Base-by-base conservation (phyloP, 2,329 filamentous ascomycete genomes). In the Trichoderma oligosporum region DNA sequence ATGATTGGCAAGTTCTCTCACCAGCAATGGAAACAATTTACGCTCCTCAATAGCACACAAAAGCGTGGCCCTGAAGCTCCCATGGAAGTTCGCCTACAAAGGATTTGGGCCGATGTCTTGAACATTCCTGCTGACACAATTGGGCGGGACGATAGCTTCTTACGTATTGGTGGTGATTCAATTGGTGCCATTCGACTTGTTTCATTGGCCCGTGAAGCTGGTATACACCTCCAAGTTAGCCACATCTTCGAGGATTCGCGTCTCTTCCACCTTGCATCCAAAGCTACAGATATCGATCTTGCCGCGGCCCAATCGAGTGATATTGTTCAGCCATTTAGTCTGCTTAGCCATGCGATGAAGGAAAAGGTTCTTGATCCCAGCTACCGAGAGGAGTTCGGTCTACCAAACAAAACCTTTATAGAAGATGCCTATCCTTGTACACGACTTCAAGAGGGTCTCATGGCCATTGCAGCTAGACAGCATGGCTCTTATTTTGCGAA, bases 41-140 rank as follows among this genome's bases (percentile, higher is more conserved):
- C 64, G 3, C 61, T 66, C 4, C 65, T 68, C 44, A 47, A 66
- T n/a, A 63, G 58, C n/a, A 60, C 55, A 29, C 47, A 7, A 20
- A 61, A 56, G 25, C 51, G 49, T 4, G 31, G 25, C 1, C 56
- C 57, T 18, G 42, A 52, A 29, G 62, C 63, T 4, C 61, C 63
- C n/a, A 58, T 63, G 16, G 62, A 67, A 29, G 62, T 20, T 16
- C 38, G 25, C 2, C n/a, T 56, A 16, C 54, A 56, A 25, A 8
- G 27, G 12, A 27, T 56, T 18, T 56, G 54, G 54, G 45, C 44
- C 6, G 14, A 11, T 1, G 8, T 56, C 14, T 42, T 56, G 8
- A 11, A 38, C 4, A 56, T 56, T 20, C 29, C 42, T 7, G 35
- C 12, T 4, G 22, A 49, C 2, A 12, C 11, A 12, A 56, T 56